phyloP scores from a whole-genome alignment of 73 alveolate genomes.

The Tetrahymena elliotti region DNA sequence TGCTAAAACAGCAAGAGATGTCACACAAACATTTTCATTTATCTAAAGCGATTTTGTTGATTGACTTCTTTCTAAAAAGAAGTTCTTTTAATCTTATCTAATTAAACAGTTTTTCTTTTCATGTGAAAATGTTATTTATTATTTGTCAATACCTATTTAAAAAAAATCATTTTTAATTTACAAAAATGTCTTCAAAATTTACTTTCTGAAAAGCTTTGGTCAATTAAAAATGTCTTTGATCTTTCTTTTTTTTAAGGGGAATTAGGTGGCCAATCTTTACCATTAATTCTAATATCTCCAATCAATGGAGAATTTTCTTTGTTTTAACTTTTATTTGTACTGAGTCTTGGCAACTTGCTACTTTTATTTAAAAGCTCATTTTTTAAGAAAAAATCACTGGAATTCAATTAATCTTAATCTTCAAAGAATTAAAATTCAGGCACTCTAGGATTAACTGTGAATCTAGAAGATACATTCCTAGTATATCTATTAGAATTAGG shows the following conservation, averaged over 20 bases:
- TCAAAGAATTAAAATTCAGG: neutral
- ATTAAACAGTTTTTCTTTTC: neutral
- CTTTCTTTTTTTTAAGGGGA: neutral
- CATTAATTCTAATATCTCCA: neutral
- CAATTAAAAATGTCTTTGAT: neutral
- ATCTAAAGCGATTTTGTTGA: neutral
- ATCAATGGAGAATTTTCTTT: neutral
- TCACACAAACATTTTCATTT: neutral
- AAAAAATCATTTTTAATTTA: neutral
- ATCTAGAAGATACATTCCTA: neutral
- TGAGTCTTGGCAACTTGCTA: neutral
- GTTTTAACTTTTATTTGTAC: neutral
- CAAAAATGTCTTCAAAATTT: neutral
- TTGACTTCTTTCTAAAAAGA: neutral
- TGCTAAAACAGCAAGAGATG: neutral
- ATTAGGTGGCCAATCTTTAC: neutral
- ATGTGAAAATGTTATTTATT: neutral
- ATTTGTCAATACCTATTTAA: neutral
- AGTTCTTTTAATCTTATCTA: neutral
- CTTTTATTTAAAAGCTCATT: neutral
- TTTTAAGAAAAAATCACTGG: neutral
- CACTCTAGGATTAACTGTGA: neutral
- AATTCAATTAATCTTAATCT: neutral
- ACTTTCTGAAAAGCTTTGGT: neutral
- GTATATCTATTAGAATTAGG: neutral